Conservation (phyloP, 129 eudicot species). For the Kitagawia praeruptora region DNA sequence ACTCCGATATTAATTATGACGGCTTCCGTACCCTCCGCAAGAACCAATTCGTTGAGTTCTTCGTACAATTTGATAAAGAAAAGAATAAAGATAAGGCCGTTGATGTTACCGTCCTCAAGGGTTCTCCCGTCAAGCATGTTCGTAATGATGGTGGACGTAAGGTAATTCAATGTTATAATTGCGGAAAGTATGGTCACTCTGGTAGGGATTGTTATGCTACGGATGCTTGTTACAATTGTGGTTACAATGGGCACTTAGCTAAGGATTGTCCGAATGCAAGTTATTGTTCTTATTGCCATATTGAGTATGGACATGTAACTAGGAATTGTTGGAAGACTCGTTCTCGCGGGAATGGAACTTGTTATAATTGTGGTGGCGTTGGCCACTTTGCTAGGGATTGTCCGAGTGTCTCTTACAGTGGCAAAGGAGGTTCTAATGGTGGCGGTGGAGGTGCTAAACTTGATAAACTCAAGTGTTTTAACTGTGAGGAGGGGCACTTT, state of each 20-base stretch:
- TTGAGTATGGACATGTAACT: constrained; percentile 43
- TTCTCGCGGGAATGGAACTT: constrained; percentile 4
- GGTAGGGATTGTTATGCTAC: constrained; percentile 44
- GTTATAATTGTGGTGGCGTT: constrained; percentile 23
- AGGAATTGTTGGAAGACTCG: constrained; percentile 31
- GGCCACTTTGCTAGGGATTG: constrained; percentile 43
- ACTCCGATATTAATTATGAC: constrained; percentile 52
- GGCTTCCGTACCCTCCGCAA: constrained; percentile 47
- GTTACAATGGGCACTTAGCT: too few relatives aligned
- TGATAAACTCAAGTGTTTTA: constrained; percentile 27
- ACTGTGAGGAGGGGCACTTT: constrained; percentile 31
- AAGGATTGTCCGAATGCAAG: too few relatives aligned
- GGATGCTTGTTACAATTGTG: constrained; percentile 32
- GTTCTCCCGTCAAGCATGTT: constrained; percentile 21
- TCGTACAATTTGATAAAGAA: constrained; percentile 21
- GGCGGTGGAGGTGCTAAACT: neutral
- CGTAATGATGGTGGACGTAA: constrained; percentile 21
- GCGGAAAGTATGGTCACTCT: constrained; percentile 53
- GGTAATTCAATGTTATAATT: constrained; percentile 41
- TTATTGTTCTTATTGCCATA: too few relatives aligned
- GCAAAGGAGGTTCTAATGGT: constrained; percentile 9
- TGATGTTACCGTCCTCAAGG: constrained; percentile 44
- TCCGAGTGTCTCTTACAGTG: neutral
- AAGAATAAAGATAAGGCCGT: constrained; percentile 40
- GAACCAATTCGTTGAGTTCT: constrained; percentile 61